These are phyloP conservation scores for Fusarium devonianum DNA, from an alignment of 2,329 filamentous ascomycete genomes.

Conservation along the genomic window DNA sequence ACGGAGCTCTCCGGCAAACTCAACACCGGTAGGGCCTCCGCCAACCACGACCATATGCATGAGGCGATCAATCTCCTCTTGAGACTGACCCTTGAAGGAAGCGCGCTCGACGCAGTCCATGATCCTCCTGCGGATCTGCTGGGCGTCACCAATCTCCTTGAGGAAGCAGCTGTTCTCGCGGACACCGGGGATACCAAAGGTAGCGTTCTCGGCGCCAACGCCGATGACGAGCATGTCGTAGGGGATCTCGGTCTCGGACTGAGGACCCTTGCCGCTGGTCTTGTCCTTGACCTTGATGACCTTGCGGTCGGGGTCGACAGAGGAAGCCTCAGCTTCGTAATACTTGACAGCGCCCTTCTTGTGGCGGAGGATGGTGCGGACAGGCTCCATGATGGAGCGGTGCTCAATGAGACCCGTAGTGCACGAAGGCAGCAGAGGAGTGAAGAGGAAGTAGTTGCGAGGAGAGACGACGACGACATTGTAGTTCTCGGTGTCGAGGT, in stretches of 20 bases:
- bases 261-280: constrained; percentile 88
- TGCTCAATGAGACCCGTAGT: constrained; percentile 98
- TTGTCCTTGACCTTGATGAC: constrained; percentile 89
- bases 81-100: constrained; percentile 93
- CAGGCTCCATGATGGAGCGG: constrained; percentile 99
- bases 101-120: constrained; percentile 99
- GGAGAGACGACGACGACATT: constrained; percentile 98
- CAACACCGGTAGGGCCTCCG: constrained; percentile 94
- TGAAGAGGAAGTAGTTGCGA: constrained; percentile 99
- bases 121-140: constrained; percentile 96
- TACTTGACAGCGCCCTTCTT: constrained; percentile 94
- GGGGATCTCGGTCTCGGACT: constrained; percentile 83
- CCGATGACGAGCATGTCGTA: constrained; percentile 99
- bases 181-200: constrained; percentile 96
- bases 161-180: constrained; percentile 96
- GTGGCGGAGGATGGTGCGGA: constrained; percentile 93
- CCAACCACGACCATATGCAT: constrained; percentile 97
- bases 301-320: constrained; percentile 92
- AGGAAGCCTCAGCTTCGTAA: constrained; percentile 97
- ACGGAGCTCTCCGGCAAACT: constrained; percentile 97
- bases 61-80: constrained; percentile 89
- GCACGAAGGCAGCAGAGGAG: constrained; percentile 93
- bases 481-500: constrained; percentile 98
- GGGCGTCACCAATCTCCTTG: constrained; percentile 97
- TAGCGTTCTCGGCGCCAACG: constrained; percentile 97